Evolutionary conservation across 1,139 yeast species (phyloP).

Genomic region (Blastobotrys capitulatus): DNA sequence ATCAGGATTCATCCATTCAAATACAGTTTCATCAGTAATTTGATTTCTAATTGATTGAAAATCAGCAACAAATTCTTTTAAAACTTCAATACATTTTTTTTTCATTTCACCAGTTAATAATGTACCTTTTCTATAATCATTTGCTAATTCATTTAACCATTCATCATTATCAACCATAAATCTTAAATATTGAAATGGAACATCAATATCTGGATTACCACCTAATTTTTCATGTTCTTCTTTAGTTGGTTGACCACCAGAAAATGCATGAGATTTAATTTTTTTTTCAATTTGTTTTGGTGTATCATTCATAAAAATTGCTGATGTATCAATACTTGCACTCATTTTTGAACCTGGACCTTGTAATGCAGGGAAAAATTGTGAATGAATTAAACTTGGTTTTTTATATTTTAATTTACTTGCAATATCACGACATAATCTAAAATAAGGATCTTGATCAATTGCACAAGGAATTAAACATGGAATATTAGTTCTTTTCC

Average conservation of each 20-base stretch:
- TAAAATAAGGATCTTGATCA: slow-evolving; percentile 97
- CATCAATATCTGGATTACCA: slow-evolving; percentile 94
- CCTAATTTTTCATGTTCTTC: slow-evolving; percentile 90
- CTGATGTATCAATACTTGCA: slow-evolving; percentile 78
- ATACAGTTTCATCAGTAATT: slow-evolving; percentile 63
- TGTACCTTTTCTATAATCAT: slow-evolving; percentile 73
- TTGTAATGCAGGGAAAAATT: slow-evolving; percentile 97
- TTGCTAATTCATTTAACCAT: slow-evolving; percentile 56
- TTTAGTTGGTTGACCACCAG: slow-evolving; percentile 84
- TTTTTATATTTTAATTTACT: slow-evolving; percentile 84
- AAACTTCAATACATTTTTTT: slow-evolving; percentile 71
- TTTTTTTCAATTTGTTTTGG: slow-evolving; percentile 89
- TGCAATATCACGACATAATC: slow-evolving; percentile 97
- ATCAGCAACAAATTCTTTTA: slow-evolving; percentile 69
- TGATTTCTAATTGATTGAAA: slow-evolving; percentile 76
- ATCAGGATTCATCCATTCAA: slow-evolving; percentile 68
- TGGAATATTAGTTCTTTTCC: slow-evolving; percentile 72
- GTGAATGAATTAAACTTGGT: slow-evolving; percentile 89
- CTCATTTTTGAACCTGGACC: slow-evolving; percentile 98
- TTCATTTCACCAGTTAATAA: slow-evolving; percentile 91
- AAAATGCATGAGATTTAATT: slow-evolving; percentile 92
- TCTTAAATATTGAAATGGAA: slow-evolving; percentile 85
- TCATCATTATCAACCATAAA: slow-evolving; percentile 89
- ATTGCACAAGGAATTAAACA: slow-evolving; percentile 98
- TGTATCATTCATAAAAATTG: slow-evolving; percentile 93